Evolutionary conservation across 805 yeast genomes (phyloP).

Genomic region (Ogataea angusta): DNA sequence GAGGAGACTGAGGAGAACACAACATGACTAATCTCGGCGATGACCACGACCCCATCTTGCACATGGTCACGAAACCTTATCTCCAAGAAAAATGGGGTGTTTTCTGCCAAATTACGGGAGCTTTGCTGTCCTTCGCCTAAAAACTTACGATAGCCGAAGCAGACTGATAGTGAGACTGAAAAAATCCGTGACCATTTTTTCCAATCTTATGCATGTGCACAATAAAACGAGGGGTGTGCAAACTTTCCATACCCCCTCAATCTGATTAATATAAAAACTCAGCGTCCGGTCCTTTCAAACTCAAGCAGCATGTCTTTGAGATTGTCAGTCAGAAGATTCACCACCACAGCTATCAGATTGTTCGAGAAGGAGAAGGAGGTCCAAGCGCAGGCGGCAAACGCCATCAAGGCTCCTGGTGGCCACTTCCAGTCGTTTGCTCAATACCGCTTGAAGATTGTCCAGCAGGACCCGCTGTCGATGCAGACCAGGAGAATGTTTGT

Average conservation of each 20-base stretch:
- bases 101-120: background rate
- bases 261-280: background rate
- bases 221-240: constrained; percentile 11
- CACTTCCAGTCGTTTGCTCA: constrained; percentile 28
- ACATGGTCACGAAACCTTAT: background rate
- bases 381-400: constrained; percentile 20
- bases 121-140: constrained; percentile 5
- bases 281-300: background rate
- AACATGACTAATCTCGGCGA: background rate
- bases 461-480: constrained; percentile 26
- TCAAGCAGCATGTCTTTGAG: constrained; percentile 5
- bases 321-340: constrained; percentile 17
- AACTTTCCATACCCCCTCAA: constrained; percentile 1
- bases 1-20: background rate
- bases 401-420: constrained; percentile 13
- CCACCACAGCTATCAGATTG: constrained; percentile 14
- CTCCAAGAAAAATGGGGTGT: background rate
- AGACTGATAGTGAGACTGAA: constrained; percentile 2
- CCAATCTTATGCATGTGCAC: constrained; percentile 3
- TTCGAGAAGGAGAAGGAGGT: constrained; percentile 23
- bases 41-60: background rate
- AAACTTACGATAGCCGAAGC: constrained; percentile 10
- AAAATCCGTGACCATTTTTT: constrained; percentile 15
- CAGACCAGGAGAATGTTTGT: constrained; percentile 26
- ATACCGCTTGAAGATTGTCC: constrained; percentile 28